Base-by-base conservation (phyloP, 176 grass and related monocot genomes). In the Ensete glaucum region DNA sequence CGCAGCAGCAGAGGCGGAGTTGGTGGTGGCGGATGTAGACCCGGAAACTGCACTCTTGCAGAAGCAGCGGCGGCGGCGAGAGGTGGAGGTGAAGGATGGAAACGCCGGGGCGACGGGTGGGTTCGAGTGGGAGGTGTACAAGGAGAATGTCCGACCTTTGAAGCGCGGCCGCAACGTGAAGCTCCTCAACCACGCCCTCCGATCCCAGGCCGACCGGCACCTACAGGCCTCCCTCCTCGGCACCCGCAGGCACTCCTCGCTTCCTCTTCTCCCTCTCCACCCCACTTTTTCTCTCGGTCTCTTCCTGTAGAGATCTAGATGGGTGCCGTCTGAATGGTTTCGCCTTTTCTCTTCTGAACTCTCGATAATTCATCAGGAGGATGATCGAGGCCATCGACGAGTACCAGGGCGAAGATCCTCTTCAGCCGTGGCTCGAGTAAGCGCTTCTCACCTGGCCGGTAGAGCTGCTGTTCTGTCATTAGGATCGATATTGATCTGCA, bases 121-220 rank as follows among this genome's bases (percentile, higher is more conserved):
- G 13, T 67, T 69, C 59, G 90, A 99, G 62, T 94, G 86, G 88
- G 95, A 99, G 82, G 67, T 76, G 12, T 93, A 80, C 83, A 93
- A 94, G 88, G 90, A 99, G 76, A 99, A 99, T 78, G 81, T 99
- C 57, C 86, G 95, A 72, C 95, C 95, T 54, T 86, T 99, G 58
- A 99, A 99, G 86, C 90, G 95, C 19, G 95, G 95, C 50, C 95
- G 90, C 51, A 91, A 99, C 50, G 87, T 91, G 62, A 64, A 78
- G 24, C 83, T 91, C 68, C 95, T 94, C 69, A 99, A 99, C 80
- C 59, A 58, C 27, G 86, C 90, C 59, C 90, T 99, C 72, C 86
- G 85, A 73, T 84, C 88, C 19, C 67, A 70, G 67, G 16, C 48
- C 25, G 73, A 89, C 62, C 82, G 82, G 13, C 69, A 66, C 54